Percentiles rank a stretch among this genome's conserved stretches.
phyloP scores from a whole-genome alignment of 148 eudicot genomes.

The Chenopodium formosanum region DNA sequence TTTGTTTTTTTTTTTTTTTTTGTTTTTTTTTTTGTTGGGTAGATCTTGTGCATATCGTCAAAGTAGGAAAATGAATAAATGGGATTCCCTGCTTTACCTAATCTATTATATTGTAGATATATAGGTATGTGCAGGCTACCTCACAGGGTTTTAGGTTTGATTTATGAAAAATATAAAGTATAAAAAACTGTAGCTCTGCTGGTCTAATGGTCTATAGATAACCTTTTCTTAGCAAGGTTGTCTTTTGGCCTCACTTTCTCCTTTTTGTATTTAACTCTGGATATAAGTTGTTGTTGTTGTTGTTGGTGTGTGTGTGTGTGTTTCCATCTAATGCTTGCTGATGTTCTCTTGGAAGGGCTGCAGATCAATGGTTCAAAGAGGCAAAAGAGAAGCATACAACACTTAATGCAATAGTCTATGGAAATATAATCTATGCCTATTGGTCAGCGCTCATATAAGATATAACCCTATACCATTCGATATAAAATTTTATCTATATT shows the following conservation, averaged over 20 bases:
- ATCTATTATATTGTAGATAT: background rate
- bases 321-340: conserved; percentile 32
- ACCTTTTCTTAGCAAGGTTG: background rate
- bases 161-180: background rate
- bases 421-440: conserved; percentile 86
- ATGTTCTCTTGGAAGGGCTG: conserved; percentile 72
- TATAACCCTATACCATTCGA: conserved; percentile 1
- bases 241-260: background rate
- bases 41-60: no score
- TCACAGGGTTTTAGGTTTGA: background rate
- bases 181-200: background rate
- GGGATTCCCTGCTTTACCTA: background rate
- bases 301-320: no score
- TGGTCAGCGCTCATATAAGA: conserved; percentile 45
- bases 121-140: background rate
- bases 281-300: background rate
- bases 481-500: background rate
- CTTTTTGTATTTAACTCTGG: background rate
- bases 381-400: conserved; percentile 70
- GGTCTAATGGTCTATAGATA: background rate
- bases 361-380: conserved; percentile 91
- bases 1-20: background rate
- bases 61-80: no score
- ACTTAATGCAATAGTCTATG: conserved; percentile 77
- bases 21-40: background rate